Evolutionary conservation across 306 rosid genomes (phyloP), one percentile per base, ranked within the genome.

Genomic region (Acacia crassicarpa): DNA sequence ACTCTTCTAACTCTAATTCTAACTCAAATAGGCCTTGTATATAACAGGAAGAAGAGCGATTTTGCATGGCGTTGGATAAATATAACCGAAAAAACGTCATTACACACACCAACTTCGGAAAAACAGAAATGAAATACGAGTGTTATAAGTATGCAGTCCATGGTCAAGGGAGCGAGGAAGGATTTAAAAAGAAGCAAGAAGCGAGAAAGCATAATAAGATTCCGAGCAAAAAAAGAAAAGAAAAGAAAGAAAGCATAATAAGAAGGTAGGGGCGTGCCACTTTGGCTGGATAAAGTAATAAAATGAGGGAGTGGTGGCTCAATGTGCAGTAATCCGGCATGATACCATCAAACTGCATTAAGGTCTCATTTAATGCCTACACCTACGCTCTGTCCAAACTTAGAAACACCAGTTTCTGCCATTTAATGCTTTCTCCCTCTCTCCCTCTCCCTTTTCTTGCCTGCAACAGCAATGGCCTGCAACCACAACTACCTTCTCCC

Each of bases 341-440:
- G 95, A 87, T 90, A 90, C 85, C 79, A 87, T 88, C 75, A 86
- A 89, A 85, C 65, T 56, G 89, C 94, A 93, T 90, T 93, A 44
- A 93, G 91, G 89, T 82, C 80, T 84, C 93, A 93, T 87, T 93
- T 90, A 91, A 46, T 91, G 94, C 53, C 58, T 80, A 85, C 95
- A 93, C 91, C 97, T 73, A 88, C 84, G 67, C 86, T 67, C 27
- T 35, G 83, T 82, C 85, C 78, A 80, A 43, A 25, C 82, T 80
- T 90, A 87, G 87, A 89, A 86, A 72, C 35, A 69, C 88, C 89
- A 82, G 89, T 91, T 93, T 75, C n/a, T 85, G 14, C 74, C 89
- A 89, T 93, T 93, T 81, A 91, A 80, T 82, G 87, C 91, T 3
- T 0, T n/a, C n/a, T n/a, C n/a, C n/a, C 8, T 72, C 41, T 15